A percentile compares a stretch with the other conserved stretches of the same genome.
These are phyloP conservation scores for Coniosporium tulheliwenetii DNA, from an alignment of 2,329 filamentous ascomycete species.

Conservation along the genomic window DNA sequence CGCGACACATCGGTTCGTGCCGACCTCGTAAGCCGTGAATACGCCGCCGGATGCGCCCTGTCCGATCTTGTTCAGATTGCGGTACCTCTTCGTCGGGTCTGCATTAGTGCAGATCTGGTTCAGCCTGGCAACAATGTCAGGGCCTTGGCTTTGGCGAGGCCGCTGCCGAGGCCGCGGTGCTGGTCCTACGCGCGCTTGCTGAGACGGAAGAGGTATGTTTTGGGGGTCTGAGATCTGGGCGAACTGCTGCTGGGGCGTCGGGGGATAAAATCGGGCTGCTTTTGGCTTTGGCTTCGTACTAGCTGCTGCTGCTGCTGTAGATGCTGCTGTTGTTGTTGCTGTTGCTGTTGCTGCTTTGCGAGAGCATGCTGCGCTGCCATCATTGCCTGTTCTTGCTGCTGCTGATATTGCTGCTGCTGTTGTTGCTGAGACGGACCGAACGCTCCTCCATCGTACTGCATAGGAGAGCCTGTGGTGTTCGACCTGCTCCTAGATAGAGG, in stretches of 20 bases:
- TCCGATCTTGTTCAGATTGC: slow-evolving; percentile 82
- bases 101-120: slow-evolving; percentile 82
- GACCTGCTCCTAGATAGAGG: slow-evolving; percentile 22
- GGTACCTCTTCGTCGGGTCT: slow-evolving; percentile 78
- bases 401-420: slow-evolving; percentile 35
- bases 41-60: slow-evolving; percentile 95
- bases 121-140: slow-evolving; percentile 70
- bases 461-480: slow-evolving; percentile 22
- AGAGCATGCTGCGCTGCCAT: slow-evolving; percentile 65
- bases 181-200: slow-evolving; percentile 35
- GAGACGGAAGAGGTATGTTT: slow-evolving; percentile 28
- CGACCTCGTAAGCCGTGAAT: slow-evolving; percentile 75
- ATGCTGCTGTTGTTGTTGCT: slow-evolving; percentile 41
- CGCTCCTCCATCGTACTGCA: slow-evolving; percentile 14
- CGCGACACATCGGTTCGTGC: slow-evolving; percentile 74
- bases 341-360: slow-evolving; percentile 41
- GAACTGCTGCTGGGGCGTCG: slow-evolving; percentile 36
- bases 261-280: slow-evolving; percentile 19
- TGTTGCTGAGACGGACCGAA: slow-evolving; percentile 23
- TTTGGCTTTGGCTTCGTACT: slow-evolving; percentile 59
- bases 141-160: slow-evolving; percentile 59
- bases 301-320: slow-evolving; percentile 37
- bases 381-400: slow-evolving; percentile 78
- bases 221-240: slow-evolving; percentile 22
- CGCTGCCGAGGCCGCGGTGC: slow-evolving; percentile 60